These are phyloP conservation scores for Aspergillus ibericus DNA, from an alignment of 2,329 filamentous ascomycete genomes.

Conservation along the genomic window DNA sequence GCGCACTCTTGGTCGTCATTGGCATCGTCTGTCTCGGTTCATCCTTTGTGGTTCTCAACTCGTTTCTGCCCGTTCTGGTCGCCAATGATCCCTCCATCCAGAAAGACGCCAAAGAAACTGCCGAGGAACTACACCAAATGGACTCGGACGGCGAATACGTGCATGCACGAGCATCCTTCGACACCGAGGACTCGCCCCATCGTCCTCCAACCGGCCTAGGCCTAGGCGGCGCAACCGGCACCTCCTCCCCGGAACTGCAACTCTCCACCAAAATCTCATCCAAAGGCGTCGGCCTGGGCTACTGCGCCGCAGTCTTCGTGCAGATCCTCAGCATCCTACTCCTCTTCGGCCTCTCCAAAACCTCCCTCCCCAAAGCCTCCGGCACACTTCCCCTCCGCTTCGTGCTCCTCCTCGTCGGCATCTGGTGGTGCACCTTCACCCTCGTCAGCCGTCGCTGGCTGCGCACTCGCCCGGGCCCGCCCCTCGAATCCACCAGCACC, in stretches of 20 bases:
- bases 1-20: constrained; percentile 76
- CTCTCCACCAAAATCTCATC: constrained; percentile 86
- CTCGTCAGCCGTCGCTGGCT: constrained; percentile 80
- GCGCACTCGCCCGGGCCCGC: constrained; percentile 78
- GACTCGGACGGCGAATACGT: constrained; percentile 16
- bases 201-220: background rate
- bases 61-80: constrained; percentile 83
- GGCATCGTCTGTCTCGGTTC: constrained; percentile 88
- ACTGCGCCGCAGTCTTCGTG: constrained; percentile 77
- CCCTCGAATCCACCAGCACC: constrained; percentile 47
- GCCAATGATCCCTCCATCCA: constrained; percentile 67
- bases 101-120: constrained; percentile 21
- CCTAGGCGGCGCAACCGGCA: background rate
- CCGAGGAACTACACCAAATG: constrained; percentile 27
- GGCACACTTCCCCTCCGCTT: constrained; percentile 77
- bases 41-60: constrained; percentile 88
- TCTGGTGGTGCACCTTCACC: constrained; percentile 87
- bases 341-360: constrained; percentile 55
- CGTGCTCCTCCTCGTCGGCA: constrained; percentile 76
- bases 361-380: constrained; percentile 55
- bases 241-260: constrained; percentile 64
- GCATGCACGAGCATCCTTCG: constrained; percentile 13
- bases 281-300: constrained; percentile 84
- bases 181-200: constrained; percentile 15
- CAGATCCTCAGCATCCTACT: constrained; percentile 77